These are phyloP conservation scores for Citrullus colocynthis DNA, from an alignment of 306 rosid species.

Conservation along the genomic window DNA sequence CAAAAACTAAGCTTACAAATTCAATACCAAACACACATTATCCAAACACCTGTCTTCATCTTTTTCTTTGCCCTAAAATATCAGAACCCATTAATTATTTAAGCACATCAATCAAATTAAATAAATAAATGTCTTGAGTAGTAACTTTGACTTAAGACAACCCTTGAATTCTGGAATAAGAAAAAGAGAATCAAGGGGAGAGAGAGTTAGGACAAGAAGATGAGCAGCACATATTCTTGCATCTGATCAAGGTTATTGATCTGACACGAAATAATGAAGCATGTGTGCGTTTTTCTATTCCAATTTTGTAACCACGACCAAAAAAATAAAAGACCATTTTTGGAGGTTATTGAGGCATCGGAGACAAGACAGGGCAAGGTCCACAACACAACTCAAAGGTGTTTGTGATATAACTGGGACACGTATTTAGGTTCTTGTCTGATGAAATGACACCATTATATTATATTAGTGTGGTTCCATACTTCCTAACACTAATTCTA, in stretches of 20 bases:
- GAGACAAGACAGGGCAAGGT: not conserved
- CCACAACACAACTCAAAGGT: not conserved
- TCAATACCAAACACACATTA: not conserved
- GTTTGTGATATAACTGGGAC: not conserved
- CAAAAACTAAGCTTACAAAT: not conserved
- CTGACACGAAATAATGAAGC: slow-evolving; percentile 1
- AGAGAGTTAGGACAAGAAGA: not conserved
- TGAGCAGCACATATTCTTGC: slow-evolving; percentile 6
- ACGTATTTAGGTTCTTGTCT: slow-evolving; percentile 18
- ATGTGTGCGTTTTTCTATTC: not conserved
- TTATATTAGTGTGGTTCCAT: not conserved
- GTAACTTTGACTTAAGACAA: not conserved
- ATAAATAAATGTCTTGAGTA: too few species aligned
- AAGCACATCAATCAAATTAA: too few species aligned
- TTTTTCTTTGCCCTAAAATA: too few species aligned
- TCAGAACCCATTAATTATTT: too few species aligned
- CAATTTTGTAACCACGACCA: not conserved
- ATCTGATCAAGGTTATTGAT: not conserved
- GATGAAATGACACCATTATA: slow-evolving; percentile 21
- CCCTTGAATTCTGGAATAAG: not conserved
- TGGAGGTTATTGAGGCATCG: not conserved
- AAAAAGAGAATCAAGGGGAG: not conserved
- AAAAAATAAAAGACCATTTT: not conserved
- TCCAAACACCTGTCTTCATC: not conserved
- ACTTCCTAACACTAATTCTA: not conserved